phyloP scores from a whole-genome alignment of 805 yeast species.

The Komagataella pastoris region DNA sequence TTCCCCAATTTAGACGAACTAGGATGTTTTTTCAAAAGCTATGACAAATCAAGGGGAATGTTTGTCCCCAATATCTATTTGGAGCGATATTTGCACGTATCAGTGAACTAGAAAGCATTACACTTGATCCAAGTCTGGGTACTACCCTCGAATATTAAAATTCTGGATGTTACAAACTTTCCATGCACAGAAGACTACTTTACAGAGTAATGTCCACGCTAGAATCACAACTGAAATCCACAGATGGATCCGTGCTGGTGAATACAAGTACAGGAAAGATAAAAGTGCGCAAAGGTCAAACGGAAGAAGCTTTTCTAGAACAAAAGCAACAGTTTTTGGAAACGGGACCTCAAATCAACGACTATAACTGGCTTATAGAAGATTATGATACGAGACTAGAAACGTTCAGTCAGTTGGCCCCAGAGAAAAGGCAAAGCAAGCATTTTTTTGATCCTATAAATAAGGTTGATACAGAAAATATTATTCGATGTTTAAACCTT shows the following conservation, averaged over 20 bases:
- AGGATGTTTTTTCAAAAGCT: constrained; percentile 3
- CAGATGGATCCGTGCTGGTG: constrained; percentile 28
- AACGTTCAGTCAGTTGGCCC: neutral
- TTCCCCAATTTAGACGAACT: constrained; percentile 1
- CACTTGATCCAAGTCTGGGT: neutral
- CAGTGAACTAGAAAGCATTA: neutral
- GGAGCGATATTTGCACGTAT: neutral
- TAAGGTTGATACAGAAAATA: constrained; percentile 41
- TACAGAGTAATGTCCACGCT: neutral
- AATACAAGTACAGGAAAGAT: constrained; percentile 30
- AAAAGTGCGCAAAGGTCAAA: constrained; percentile 53
- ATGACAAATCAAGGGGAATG: neutral
- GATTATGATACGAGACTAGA: neutral
- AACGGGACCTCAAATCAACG: constrained; percentile 47
- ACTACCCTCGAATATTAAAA: neutral
- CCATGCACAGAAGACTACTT: neutral
- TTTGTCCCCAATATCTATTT: neutral
- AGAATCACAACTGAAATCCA: neutral
- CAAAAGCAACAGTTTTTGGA: constrained; percentile 38
- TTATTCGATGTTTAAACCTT: constrained; percentile 50
- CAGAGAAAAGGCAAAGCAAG: neutral
- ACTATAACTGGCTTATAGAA: constrained; percentile 25
- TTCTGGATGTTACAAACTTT: neutral
- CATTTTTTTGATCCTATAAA: constrained; percentile 4
- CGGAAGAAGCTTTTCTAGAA: constrained; percentile 42